A percentile compares a stretch with the other conserved stretches of the same genome.
phyloP scores from a whole-genome alignment of 805 yeast genomes.

The Zygosaccharomyces bailii region DNA sequence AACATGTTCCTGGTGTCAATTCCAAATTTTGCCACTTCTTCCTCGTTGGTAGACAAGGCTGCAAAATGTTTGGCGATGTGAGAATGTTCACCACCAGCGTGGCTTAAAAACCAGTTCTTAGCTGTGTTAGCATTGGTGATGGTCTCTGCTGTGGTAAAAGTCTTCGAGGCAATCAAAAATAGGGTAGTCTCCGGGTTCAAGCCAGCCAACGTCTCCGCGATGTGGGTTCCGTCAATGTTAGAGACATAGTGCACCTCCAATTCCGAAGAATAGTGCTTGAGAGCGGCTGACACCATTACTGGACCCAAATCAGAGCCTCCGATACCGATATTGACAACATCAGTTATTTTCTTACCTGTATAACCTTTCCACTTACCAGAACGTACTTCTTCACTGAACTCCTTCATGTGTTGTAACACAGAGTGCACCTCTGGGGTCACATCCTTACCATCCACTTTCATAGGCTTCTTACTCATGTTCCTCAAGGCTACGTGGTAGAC shows the following conservation, averaged over 20 bases:
- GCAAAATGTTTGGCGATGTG: slow-evolving; percentile 96
- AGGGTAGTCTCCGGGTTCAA: slow-evolving; percentile 88
- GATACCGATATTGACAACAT: slow-evolving; percentile 95
- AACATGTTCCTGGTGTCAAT: slow-evolving; percentile 98
- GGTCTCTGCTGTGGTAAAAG: slow-evolving; percentile 99
- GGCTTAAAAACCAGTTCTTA: slow-evolving; percentile 84
- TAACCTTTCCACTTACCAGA: slow-evolving; percentile 96
- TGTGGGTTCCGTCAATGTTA: slow-evolving; percentile 97
- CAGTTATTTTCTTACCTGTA: slow-evolving; percentile 91
- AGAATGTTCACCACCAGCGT: slow-evolving; percentile 52
- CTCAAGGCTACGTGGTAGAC: slow-evolving; percentile 96
- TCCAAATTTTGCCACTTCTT: slow-evolving; percentile 90
- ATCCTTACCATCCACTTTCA: slow-evolving; percentile 85
- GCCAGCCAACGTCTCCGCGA: slow-evolving; percentile 80
- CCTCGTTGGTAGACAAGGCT: slow-evolving; percentile 91
- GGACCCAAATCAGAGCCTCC: slow-evolving; percentile 99
- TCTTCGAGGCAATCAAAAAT: slow-evolving; percentile 91
- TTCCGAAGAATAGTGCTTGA: slow-evolving; percentile 80
- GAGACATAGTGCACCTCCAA: slow-evolving; percentile 89
- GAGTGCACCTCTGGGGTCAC: slow-evolving; percentile 89
- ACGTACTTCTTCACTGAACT: slow-evolving; percentile 84
- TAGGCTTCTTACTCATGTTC: slow-evolving; percentile 79
- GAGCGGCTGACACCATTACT: slow-evolving; percentile 98
- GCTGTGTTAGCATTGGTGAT: slow-evolving; percentile 94
- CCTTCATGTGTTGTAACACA: slow-evolving; percentile 94